Base-by-base conservation (phyloP, 768 basidiomycete species). In the Xerocomus brunneocitrinus region DNA sequence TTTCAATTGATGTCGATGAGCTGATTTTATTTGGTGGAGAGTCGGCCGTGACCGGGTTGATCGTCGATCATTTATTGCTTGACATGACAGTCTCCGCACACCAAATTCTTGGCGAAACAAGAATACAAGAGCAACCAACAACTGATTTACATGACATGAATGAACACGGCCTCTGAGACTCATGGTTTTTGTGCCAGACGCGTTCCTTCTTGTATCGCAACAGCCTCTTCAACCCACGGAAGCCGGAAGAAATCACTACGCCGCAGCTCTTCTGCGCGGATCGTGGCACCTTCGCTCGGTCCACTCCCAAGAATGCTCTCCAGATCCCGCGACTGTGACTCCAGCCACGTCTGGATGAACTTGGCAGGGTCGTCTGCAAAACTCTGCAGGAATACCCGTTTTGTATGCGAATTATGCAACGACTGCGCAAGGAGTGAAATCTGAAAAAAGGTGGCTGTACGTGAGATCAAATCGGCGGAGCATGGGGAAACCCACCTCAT, bases 181-280 rank as follows among this genome's bases (percentile, higher is more conserved):
- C 59, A 77, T 56, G 72, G 71, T 71, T 77, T 66, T 69, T 78
- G 69, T 12, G 86, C 85, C 49, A 90, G 67, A 34, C 89, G 79
- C 66, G 84, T 73, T 0, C 91, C 90, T 60, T 95, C 91, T 60
- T 91, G 87, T 22, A 95, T 81, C 8, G 87, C 85, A 48, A 93
- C 84, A 6, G 91, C 92, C 75, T 84, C 83, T 60, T 89, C 86
- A 12, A 97, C 92, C 94, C 94, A 98, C 4, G 92, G 90, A 64
- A 95, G 69, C 56, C 79, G 77, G 79, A 97, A 98, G 72, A 93
- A 89, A 67, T 97, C 93, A 63, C 89, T 93, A 48, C 91, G 74
- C 56, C 85, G 80, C 50, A 97, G 72, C 66, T 97, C 93, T 59
- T 95, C 93, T 53, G 90, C 89, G n/a, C 89, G 74, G 9, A 95